Base-by-base conservation (phyloP, 1,284 basidiomycete genomes). In the Ganoderma sinense region DNA sequence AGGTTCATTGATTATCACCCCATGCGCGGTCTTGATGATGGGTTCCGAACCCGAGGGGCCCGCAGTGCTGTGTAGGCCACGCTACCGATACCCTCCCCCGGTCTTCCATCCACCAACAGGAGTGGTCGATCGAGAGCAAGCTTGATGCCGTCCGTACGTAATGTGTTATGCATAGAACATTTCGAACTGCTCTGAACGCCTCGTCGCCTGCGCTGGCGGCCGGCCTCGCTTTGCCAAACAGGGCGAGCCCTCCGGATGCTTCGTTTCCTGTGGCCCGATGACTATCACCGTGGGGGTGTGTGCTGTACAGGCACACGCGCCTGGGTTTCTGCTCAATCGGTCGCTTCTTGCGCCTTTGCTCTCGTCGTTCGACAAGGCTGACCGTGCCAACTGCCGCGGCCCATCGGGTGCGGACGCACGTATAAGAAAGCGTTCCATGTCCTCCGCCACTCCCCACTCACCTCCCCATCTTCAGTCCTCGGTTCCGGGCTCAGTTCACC, bases 291-390 rank as follows among this genome's bases (percentile, higher is more conserved):
- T 61, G 23, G n/a, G n/a, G 59, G 68, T 51, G 62, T 51, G 59
- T 67, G 70, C 62, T 62, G 67, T 66, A 73, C 72, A 73, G 72
- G 72, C 68, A 71, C 69, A 53, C 61, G 65, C 65, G 65, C 55
- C 39, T 40, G 59, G 39, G 39, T 26, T 41, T 43, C 56, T 67
- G 45, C 66, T 56, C 62, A 40, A 26, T 58, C 61, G 69, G 48
- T 26, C 43, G 31, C 48, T 58, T 67, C 40, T 63, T 65, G 65
- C 63, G 67, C 69, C 64, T 36, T 45, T 64, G 51, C 60, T 61
- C 68, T 68, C 62, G 40, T 56, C 62, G 55, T 43, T 59, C 56
- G 56, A 64, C 62, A 31, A 48, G n/a, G 8, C 45, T n/a, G n/a
- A 43, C 58, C 53, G 14, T 64, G 45, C 33, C 43, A 58, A 62